A percentile compares a stretch with the other conserved stretches of the same genome.
Conservation (phyloP, 202 grass and related monocot genomes). For the Zizania palustris region DNA sequence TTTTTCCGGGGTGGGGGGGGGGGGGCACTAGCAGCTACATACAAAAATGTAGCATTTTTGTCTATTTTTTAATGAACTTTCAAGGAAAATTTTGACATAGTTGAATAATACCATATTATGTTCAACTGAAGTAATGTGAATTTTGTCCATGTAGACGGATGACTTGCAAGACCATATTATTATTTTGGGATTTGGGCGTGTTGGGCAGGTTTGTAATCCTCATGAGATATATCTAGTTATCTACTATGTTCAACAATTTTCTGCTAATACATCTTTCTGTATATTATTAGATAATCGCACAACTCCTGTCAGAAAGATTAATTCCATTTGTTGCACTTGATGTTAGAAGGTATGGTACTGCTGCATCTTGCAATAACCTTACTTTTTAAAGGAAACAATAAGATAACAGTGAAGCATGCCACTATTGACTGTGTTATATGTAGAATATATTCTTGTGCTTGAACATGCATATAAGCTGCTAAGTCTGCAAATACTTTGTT, state of each 20-base stretch:
- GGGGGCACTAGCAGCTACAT: neutral
- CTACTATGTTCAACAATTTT: constrained; percentile 21
- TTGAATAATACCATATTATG: constrained; percentile 9
- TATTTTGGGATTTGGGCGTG: constrained; percentile 96
- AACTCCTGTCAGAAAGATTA: constrained; percentile 93
- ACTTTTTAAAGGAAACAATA: constrained; percentile 6
- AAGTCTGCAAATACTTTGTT: constrained; percentile 16
- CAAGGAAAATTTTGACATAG: neutral
- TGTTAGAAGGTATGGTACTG: constrained; percentile 76
- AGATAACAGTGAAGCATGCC: constrained; percentile 14
- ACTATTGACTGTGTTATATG: neutral
- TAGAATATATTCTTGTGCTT: constrained; percentile 8
- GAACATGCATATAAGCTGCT: constrained; percentile 2
- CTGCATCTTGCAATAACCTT: constrained; percentile 35
- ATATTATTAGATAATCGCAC: constrained; percentile 80
- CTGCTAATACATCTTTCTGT: constrained; percentile 21
- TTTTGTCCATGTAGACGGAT: constrained; percentile 64
- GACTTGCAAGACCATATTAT: constrained; percentile 99
- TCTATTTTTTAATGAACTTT: constrained; percentile 18
- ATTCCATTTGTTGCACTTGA: constrained; percentile 99
- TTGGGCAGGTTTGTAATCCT: constrained; percentile 84
- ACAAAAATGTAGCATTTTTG: constrained; percentile 8
- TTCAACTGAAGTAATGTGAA: neutral
- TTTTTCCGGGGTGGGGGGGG: no score
- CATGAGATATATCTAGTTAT: constrained; percentile 17